Conservation (phyloP, 148 eudicot genomes). For the Suaeda aralocaspica region DNA sequence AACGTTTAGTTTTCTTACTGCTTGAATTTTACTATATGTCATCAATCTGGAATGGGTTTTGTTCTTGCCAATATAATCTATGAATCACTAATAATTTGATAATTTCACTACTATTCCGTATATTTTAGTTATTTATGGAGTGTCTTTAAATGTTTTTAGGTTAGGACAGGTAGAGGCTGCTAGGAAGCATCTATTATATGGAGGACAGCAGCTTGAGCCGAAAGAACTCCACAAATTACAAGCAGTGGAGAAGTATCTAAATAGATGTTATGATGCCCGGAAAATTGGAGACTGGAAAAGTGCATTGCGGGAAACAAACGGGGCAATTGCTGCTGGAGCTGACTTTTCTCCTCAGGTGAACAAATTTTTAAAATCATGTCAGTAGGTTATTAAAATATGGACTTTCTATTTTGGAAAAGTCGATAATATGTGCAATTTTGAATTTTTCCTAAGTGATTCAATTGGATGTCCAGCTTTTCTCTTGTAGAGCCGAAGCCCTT, state of each 20-base stretch:
- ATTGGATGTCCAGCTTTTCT: conserved; percentile 48
- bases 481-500: conserved; percentile 79
- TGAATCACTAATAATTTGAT: not conserved
- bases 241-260: conserved; percentile 51
- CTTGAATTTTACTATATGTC: not conserved
- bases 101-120: not conserved
- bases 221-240: conserved; percentile 56
- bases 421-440: not conserved
- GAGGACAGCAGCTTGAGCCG: conserved; percentile 51
- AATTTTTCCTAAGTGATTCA: conserved; percentile 17
- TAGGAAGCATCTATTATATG: conserved; percentile 55
- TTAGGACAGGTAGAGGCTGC: conserved; percentile 85
- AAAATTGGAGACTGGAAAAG: conserved; percentile 66
- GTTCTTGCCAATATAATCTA: not conserved
- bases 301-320: conserved; percentile 61
- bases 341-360: conserved; percentile 74
- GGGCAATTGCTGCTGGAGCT: conserved; percentile 77
- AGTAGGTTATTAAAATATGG: not conserved
- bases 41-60: not conserved
- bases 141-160: conserved; percentile 29
- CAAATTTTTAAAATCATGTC: not conserved
- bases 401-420: not conserved
- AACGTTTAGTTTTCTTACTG: not conserved
- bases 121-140: conserved; percentile 4
- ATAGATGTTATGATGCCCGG: conserved; percentile 56